phyloP scores from a whole-genome alignment of 352 stramenopile species.

The Phytophthora europaea region DNA sequence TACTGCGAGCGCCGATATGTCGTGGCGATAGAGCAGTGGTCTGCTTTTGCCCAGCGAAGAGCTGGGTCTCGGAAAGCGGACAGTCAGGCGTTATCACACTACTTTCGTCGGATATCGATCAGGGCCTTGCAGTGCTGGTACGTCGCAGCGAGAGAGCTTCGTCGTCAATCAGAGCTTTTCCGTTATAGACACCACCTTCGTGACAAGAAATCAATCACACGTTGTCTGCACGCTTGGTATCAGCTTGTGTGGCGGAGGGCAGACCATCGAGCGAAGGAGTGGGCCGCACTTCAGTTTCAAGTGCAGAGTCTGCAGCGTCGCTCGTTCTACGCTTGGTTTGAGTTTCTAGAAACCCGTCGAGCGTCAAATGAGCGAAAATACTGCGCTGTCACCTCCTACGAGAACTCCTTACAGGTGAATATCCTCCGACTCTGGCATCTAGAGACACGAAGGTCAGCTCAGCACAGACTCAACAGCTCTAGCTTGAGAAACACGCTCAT shows the following conservation, averaged over 20 bases:
- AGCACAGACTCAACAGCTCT: neutral
- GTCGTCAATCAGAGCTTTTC: conserved; percentile 30
- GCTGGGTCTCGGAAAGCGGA: conserved; percentile 5
- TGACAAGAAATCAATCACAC: conserved; percentile 1
- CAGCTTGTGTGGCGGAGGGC: neutral
- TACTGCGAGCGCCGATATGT: conserved; percentile 28
- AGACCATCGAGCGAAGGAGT: conserved; percentile 11
- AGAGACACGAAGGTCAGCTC: neutral
- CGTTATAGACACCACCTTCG: conserved; percentile 16
- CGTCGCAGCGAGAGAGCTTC: conserved; percentile 17
- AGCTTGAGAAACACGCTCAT: neutral
- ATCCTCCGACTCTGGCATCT: conserved; percentile 17
- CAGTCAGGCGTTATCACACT: conserved; percentile 37
- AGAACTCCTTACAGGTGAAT: conserved; percentile 13
- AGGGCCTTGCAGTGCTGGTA: conserved; percentile 44
- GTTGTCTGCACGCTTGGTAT: conserved; percentile 24
- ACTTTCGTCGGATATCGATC: conserved; percentile 38
- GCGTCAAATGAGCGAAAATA: conserved; percentile 7
- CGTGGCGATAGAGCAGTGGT: conserved; percentile 25
- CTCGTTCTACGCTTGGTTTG: conserved; percentile 25
- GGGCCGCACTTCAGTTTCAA: conserved; percentile 26
- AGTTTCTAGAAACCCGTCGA: conserved; percentile 5
- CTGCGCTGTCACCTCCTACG: conserved; percentile 9
- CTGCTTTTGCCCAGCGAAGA: conserved; percentile 3
- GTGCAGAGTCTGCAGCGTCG: conserved; percentile 16